These are phyloP conservation scores for Chlamydomonas reinhardtii DNA, from an alignment of 163 green algal genomes.

Conservation along the genomic window DNA sequence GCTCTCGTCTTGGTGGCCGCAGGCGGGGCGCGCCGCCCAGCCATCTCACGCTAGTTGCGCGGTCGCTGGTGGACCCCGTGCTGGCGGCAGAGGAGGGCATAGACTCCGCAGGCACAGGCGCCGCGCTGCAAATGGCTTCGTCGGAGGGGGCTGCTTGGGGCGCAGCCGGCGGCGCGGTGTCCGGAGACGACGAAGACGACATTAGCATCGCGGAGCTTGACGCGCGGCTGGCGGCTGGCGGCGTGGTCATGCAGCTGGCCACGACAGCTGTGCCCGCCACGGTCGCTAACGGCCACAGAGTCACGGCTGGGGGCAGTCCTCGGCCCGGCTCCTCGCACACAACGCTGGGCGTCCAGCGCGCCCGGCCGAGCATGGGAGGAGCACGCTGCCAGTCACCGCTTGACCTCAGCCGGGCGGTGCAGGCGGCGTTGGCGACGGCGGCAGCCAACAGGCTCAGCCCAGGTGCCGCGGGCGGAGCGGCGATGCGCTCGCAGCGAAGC, in stretches of 20 bases:
- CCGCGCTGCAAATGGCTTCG: too few relatives aligned
- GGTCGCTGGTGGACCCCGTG: neutral
- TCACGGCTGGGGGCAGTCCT: too few relatives aligned
- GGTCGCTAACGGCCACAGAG: too few relatives aligned
- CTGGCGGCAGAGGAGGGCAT: neutral
- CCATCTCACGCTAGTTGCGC: neutral
- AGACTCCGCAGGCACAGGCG: neutral
- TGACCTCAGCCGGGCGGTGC: neutral
- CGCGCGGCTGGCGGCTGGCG: neutral
- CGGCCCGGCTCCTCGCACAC: too few relatives aligned
- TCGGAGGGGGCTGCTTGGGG: too few relatives aligned
- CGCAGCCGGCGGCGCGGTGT: neutral
- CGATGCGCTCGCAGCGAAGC: too few relatives aligned
- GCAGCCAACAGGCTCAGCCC: neutral
- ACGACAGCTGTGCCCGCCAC: neutral
- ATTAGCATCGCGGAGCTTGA: slow-evolving; percentile 27
- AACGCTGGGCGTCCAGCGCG: too few relatives aligned
- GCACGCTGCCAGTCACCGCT: neutral
- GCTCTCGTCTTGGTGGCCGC: neutral
- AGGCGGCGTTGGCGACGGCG: neutral
- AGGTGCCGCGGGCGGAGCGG: too few relatives aligned
- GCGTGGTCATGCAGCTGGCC: neutral
- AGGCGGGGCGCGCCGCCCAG: neutral
- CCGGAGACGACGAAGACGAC: neutral
- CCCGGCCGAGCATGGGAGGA: too few relatives aligned